Conservation (phyloP, 257 asterid species). For the Scutellaria barbata region DNA sequence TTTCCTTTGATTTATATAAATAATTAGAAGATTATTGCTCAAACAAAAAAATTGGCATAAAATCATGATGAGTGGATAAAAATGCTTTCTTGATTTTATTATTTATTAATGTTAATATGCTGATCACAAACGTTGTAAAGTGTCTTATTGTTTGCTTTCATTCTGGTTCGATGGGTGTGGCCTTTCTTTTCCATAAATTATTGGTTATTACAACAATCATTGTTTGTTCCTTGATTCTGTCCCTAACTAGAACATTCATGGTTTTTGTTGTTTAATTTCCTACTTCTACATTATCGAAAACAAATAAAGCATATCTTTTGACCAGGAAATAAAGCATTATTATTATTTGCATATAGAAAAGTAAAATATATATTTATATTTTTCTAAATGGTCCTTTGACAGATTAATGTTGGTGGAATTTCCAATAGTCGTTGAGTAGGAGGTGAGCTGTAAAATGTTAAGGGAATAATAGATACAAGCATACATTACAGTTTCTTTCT, state of each 20-base stretch:
- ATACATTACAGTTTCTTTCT: too few relatives aligned
- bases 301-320: too few relatives aligned
- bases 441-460: too few relatives aligned
- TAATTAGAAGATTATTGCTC: too few relatives aligned
- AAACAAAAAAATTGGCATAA: background rate
- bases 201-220: constrained; percentile 34
- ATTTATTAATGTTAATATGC: constrained; percentile 33
- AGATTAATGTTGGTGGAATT: too few relatives aligned
- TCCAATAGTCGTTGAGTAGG: too few relatives aligned
- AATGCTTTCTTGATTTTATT: constrained; percentile 30
- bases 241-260: constrained; percentile 9
- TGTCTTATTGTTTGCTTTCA: constrained; percentile 52
- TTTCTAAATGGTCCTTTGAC: too few relatives aligned
- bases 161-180: constrained; percentile 48
- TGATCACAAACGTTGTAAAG: constrained; percentile 46
- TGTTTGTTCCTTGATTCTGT: constrained; percentile 43
- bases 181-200: constrained; percentile 41
- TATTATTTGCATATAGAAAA: too few relatives aligned
- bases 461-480: too few relatives aligned
- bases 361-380: too few relatives aligned
- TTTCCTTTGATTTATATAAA: too few relatives aligned
- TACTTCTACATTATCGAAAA: background rate
- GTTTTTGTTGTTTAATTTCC: background rate
- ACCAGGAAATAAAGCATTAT: too few relatives aligned
- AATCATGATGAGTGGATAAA: constrained; percentile 7